These are phyloP conservation scores for Podaxis sp. DNA, from an alignment of 768 basidiomycete species.

Conservation along the genomic window DNA sequence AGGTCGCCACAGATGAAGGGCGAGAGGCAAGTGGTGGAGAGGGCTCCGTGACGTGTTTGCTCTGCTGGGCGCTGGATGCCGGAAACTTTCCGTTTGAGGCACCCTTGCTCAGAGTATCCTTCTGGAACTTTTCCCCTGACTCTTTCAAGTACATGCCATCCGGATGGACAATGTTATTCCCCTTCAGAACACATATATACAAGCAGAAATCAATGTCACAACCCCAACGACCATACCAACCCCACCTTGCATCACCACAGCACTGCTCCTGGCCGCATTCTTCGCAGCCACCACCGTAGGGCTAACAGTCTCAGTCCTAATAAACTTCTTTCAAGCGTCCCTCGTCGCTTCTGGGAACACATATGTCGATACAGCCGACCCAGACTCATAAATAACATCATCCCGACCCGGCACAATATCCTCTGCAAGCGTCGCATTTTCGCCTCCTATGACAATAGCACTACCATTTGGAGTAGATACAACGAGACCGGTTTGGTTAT, in stretches of 20 bases:
- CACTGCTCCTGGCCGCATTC: neutral
- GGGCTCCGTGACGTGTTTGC: no score
- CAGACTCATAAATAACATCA: constrained; percentile 56
- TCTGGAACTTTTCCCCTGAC: no score
- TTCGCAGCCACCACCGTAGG: constrained; percentile 13
- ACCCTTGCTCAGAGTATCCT: no score
- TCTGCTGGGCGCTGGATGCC: no score
- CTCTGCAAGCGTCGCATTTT: constrained; percentile 41
- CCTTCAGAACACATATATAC: neutral
- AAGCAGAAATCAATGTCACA: neutral
- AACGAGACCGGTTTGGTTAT: constrained; percentile 60
- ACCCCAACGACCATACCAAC: neutral
- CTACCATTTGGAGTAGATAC: constrained; percentile 27
- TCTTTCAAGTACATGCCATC: no score
- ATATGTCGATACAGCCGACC: constrained; percentile 50
- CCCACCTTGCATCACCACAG: neutral
- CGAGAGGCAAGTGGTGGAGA: no score
- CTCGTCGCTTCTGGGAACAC: constrained; percentile 55
- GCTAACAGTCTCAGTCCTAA: constrained; percentile 37
- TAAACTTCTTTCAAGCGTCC: constrained; percentile 54
- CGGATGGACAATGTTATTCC: neutral
- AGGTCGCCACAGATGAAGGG: no score
- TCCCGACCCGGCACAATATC: constrained; percentile 53
- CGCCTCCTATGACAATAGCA: constrained; percentile 45
- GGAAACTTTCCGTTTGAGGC: no score